A percentile compares a stretch with the other conserved stretches of the same genome.
phyloP scores from a whole-genome alignment of 371 early-diverging fungal species.

The Mucor circinelloides region DNA sequence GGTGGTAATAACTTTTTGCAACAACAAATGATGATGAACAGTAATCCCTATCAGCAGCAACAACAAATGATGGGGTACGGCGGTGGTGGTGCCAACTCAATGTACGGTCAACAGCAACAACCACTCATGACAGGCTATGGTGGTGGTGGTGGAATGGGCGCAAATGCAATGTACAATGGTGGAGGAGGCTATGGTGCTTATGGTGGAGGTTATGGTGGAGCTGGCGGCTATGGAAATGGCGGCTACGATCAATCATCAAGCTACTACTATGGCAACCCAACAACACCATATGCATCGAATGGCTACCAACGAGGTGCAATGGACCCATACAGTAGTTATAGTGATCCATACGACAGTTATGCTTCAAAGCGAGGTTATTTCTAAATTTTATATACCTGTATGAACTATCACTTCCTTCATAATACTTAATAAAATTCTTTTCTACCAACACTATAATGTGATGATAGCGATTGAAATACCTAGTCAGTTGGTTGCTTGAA shows the following conservation, averaged over 20 bases:
- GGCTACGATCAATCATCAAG: constrained; percentile 1
- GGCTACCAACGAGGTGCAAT: constrained; percentile 2
- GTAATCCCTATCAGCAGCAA: constrained; percentile 6
- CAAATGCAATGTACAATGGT: neutral
- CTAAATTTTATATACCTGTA: neutral
- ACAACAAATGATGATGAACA: constrained; percentile 9
- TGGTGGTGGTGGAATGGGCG: neutral
- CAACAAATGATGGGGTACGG: constrained; percentile 13
- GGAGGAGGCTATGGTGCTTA: constrained; percentile 1
- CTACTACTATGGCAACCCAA: constrained; percentile 11
- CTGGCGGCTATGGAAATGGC: neutral
- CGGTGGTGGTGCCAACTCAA: neutral
- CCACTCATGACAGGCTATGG: neutral
- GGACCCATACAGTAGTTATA: constrained; percentile 2
- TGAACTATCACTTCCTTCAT: too few relatives aligned
- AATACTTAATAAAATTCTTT: neutral
- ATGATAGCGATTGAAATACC: too few relatives aligned
- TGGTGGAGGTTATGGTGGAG: neutral
- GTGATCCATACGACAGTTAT: constrained; percentile 14
- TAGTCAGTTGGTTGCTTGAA: too few relatives aligned
- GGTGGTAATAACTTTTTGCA: neutral
- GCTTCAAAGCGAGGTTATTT: constrained; percentile 6
- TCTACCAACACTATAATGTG: too few relatives aligned
- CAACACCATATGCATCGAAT: constrained; percentile 5
- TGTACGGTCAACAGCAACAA: constrained; percentile 1